A percentile compares a stretch with the other conserved stretches of the same genome.
Evolutionary conservation across 768 basidiomycete species (phyloP).

Genomic region (Pilatotrama ljubarskyi): DNA sequence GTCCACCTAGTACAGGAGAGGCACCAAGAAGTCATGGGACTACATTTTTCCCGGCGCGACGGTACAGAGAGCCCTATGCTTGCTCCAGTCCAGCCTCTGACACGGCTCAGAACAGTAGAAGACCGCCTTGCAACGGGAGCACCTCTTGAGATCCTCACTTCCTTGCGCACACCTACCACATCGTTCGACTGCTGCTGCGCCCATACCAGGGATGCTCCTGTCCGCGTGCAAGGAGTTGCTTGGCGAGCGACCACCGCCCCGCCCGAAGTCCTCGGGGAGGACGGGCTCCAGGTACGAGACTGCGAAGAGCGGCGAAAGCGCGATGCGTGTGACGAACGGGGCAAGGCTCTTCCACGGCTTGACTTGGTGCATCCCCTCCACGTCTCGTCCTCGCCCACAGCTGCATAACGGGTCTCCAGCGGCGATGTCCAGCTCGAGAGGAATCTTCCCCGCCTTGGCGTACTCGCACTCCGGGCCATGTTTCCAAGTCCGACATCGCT

Average conservation of each 20-base stretch:
- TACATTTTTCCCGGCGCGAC: no score
- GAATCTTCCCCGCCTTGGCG: conserved; percentile 33
- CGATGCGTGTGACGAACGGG: conserved; percentile 48
- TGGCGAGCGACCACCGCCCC: conserved; percentile 25
- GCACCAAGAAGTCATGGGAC: no score
- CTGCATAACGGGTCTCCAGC: conserved; percentile 44
- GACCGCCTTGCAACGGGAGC: conserved; percentile 38
- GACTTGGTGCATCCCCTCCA: conserved; percentile 37
- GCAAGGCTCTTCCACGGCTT: conserved; percentile 42
- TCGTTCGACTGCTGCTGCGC: background rate
- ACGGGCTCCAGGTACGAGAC: conserved; percentile 49
- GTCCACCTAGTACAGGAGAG: no score
- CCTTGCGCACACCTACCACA: conserved; percentile 26
- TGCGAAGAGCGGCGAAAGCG: conserved; percentile 54
- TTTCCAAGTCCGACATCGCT: conserved; percentile 58
- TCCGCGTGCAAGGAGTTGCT: no score
- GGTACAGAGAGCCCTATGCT: conserved; percentile 39
- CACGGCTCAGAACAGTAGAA: conserved; percentile 46
- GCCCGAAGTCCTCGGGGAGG: background rate
- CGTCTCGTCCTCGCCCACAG: conserved; percentile 49
- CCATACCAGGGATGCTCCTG: no score
- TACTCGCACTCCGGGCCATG: conserved; percentile 54
- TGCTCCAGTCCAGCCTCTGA: conserved; percentile 47
- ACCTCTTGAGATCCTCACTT: conserved; percentile 33
- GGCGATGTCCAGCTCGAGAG: conserved; percentile 30